A percentile compares a stretch with the other conserved stretches of the same genome.
phyloP scores from a whole-genome alignment of 306 rosid species.

The Cajanus cajan region DNA sequence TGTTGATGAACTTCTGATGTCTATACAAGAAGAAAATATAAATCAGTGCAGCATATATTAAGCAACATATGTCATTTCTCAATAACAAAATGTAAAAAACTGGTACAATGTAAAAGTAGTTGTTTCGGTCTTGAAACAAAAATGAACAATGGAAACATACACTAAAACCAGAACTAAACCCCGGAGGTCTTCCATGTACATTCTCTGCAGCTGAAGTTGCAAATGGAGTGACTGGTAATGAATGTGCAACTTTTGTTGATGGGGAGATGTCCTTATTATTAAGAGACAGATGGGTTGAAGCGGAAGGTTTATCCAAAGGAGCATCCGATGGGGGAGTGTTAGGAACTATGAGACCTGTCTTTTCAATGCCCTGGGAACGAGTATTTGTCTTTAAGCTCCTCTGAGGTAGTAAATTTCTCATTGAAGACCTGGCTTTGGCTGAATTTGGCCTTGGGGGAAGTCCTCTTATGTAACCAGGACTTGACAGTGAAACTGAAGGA shows the following conservation, averaged over 20 bases:
- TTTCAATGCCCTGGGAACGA: constrained; percentile 46
- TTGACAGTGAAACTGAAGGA: constrained; percentile 30
- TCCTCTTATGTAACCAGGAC: constrained; percentile 59
- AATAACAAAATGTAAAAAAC: neutral
- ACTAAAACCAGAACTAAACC: constrained; percentile 34
- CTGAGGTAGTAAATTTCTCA: constrained; percentile 51
- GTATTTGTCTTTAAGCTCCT: constrained; percentile 47
- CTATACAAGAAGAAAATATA: constrained; percentile 45
- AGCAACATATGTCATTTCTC: neutral
- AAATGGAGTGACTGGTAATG: constrained; percentile 71
- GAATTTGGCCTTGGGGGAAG: constrained; percentile 71
- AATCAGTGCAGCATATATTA: neutral
- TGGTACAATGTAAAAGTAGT: neutral
- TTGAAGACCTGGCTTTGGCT: constrained; percentile 52
- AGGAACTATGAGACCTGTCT: constrained; percentile 56
- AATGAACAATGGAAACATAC: constrained; percentile 43
- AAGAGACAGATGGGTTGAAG: constrained; percentile 52
- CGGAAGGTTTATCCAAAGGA: constrained; percentile 49
- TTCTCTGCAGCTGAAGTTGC: constrained; percentile 41
- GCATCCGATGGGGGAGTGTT: constrained; percentile 48
- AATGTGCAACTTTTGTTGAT: constrained; percentile 48
- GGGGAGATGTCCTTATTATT: constrained; percentile 54
- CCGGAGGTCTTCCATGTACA: constrained; percentile 35
- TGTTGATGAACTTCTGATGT: constrained; percentile 49
- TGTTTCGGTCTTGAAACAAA: constrained; percentile 11